phyloP scores from a whole-genome alignment of 2,329 filamentous ascomycete genomes.

The Botrytis sinoallii region DNA sequence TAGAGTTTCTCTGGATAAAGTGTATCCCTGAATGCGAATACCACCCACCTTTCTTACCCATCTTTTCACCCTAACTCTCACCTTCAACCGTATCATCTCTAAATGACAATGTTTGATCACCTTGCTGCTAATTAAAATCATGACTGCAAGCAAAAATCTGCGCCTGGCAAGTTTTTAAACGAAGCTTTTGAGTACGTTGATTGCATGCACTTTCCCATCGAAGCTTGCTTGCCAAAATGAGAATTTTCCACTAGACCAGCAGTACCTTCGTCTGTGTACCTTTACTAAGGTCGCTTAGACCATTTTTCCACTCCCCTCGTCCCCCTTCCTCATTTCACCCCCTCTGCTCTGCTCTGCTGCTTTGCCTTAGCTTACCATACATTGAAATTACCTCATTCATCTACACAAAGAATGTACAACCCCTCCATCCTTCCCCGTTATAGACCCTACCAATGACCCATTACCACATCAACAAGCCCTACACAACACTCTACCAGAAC shows the following conservation, averaged over 20 bases:
- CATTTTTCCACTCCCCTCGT: no score
- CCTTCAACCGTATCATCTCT: not conserved
- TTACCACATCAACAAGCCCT: not conserved
- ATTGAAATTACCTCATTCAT: not conserved
- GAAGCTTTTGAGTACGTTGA: not conserved
- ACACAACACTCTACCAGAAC: not conserved
- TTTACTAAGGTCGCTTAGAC: not conserved
- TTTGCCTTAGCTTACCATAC: not conserved
- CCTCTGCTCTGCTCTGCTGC: not conserved
- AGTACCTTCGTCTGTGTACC: not conserved
- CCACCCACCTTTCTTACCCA: not conserved
- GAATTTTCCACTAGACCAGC: no score
- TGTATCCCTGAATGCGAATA: not conserved
- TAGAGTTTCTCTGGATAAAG: not conserved
- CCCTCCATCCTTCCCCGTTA: no score
- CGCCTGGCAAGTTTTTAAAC: rapidly evolving
- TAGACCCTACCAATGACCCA: not conserved
- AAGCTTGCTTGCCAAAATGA: no score
- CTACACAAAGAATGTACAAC: not conserved
- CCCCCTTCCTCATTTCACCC: not conserved
- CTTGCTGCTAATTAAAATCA: not conserved
- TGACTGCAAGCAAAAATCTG: not conserved
- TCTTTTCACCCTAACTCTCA: not conserved
- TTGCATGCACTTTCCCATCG: not conserved
- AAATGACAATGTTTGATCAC: not conserved